Evolutionary conservation across 257 asterid genomes (phyloP).

Genomic region (Fraxinus quadrangulata): DNA sequence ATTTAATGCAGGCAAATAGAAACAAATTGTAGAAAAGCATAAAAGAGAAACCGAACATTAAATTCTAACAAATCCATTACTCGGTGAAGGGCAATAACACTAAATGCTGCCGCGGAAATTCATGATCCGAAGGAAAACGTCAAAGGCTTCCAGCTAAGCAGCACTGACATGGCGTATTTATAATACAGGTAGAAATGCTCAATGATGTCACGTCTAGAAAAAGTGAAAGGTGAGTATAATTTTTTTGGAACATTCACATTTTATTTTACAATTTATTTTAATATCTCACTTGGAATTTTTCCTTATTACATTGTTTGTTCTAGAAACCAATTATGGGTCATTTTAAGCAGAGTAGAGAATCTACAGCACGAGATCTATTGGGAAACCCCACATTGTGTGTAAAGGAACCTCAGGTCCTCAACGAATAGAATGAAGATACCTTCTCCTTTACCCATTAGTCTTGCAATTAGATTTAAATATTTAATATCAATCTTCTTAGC

Average conservation of each 20-base stretch:
- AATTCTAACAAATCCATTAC: slow-evolving; percentile 28
- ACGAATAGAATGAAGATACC: neutral
- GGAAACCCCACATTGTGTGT: neutral
- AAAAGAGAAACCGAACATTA: slow-evolving; percentile 19
- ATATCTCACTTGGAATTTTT: neutral
- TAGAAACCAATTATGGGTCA: neutral
- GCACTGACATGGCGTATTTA: neutral
- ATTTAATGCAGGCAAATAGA: slow-evolving; percentile 30
- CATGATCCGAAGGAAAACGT: slow-evolving; percentile 17
- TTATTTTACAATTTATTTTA: slow-evolving; percentile 7
- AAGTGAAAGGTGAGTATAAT: neutral
- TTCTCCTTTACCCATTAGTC: slow-evolving; percentile 6
- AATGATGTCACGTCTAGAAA: neutral
- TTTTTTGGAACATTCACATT: slow-evolving; percentile 7
- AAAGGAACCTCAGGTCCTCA: neutral
- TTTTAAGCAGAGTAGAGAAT: neutral
- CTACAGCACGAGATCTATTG: neutral
- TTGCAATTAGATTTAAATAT: slow-evolving; percentile 17
- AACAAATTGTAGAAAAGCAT: slow-evolving; percentile 15
- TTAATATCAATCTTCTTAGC: neutral
- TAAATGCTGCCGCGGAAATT: slow-evolving; percentile 19
- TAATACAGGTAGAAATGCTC: neutral
- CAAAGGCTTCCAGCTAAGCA: neutral
- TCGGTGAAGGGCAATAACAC: slow-evolving; percentile 28
- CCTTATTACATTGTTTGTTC: neutral